phyloP scores from a whole-genome alignment of 2,329 filamentous ascomycete species.

The Fusarium vanettenii region DNA sequence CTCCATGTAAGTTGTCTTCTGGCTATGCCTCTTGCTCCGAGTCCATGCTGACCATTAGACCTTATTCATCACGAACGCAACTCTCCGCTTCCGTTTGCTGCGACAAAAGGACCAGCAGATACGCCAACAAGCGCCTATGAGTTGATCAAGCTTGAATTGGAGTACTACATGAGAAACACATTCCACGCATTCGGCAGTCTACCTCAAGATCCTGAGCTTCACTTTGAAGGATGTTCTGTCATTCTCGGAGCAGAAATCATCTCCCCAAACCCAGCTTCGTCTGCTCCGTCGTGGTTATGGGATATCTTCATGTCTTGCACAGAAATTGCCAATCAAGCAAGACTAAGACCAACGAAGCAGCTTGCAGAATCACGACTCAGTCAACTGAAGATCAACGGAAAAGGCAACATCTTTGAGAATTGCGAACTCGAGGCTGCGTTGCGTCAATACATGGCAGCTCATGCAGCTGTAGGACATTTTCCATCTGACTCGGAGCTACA shows the following conservation, averaged over 20 bases:
- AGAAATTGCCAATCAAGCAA: slow-evolving; percentile 29
- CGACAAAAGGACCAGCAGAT: slow-evolving; percentile 33
- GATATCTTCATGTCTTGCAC: slow-evolving; percentile 32
- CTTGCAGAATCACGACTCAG: slow-evolving; percentile 22
- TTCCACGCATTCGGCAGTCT: slow-evolving; percentile 16
- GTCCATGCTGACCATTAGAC: slow-evolving; percentile 18
- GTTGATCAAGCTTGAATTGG: slow-evolving; percentile 30
- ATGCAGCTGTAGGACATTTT: slow-evolving; percentile 20
- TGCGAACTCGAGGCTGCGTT: slow-evolving; percentile 30
- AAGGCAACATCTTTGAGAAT: slow-evolving; percentile 35
- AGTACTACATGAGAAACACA: slow-evolving; percentile 30
- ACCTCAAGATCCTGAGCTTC: slow-evolving; percentile 21
- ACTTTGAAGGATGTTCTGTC: slow-evolving; percentile 32
- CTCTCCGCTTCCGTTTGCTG: slow-evolving; percentile 30
- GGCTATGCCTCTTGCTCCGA: fast-evolving
- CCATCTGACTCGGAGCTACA: slow-evolving; percentile 30
- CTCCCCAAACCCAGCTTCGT: slow-evolving; percentile 18
- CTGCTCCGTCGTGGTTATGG: slow-evolving; percentile 30
- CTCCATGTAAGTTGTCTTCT: slow-evolving; percentile 49
- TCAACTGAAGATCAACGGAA: slow-evolving; percentile 33
- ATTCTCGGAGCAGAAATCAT: slow-evolving; percentile 30
- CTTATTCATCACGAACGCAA: slow-evolving; percentile 38
- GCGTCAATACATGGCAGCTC: slow-evolving; percentile 21
- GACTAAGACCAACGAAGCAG: slow-evolving; percentile 24
- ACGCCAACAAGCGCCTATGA: slow-evolving; percentile 37